Base-by-base conservation (phyloP, 2,329 filamentous ascomycete species). In the Eurotiales sp. region DNA sequence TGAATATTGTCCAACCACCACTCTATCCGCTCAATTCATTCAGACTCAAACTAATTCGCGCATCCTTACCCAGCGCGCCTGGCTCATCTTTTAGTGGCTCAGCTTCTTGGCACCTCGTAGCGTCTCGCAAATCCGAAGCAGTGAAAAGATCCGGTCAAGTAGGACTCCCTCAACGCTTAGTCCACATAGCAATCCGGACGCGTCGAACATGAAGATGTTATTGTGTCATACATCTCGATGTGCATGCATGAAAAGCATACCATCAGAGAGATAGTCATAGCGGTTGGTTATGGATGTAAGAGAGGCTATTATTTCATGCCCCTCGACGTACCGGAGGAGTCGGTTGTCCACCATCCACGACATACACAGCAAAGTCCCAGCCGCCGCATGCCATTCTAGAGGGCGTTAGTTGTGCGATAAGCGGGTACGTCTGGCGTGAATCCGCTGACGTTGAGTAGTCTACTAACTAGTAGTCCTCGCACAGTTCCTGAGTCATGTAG, bases 231-330 rank as follows among this genome's bases (percentile, higher is more conserved):
- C 76, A 40, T 59, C 68, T 56, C 73, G 74, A 51, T 81, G 77
- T 25, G 78, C 74, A 64, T 85, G 82, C 69, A 81, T 77, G 66
- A 85, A 85, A 45, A 83, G 74, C 39, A 77, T 70, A 17, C 82
- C 74, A 57, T 85, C 81, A 2, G 80, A 74, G 2, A 85, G 72
- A 11, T 75, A 65, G 39, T 83, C 69, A 64, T 85, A 85, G 61
- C 82, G 73, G 56, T 85, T 80, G 61, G 85, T 81, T 55, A 85
- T 78, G 64, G 81, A 84, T 39, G 79, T 79, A 43, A 85, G 70
- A 62, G 85, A 85, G 11, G 75, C 72, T 75, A 84, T 83, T 21
- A 79, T 79, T 64, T 85, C 82, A 59, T 81, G 76, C 39, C 82
- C 82, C 61, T 83, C 82, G 56, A 84, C 83, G 59, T 74, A 74